Conservation (phyloP, 345 rosid genomes). For the Erucastrum elatum region DNA sequence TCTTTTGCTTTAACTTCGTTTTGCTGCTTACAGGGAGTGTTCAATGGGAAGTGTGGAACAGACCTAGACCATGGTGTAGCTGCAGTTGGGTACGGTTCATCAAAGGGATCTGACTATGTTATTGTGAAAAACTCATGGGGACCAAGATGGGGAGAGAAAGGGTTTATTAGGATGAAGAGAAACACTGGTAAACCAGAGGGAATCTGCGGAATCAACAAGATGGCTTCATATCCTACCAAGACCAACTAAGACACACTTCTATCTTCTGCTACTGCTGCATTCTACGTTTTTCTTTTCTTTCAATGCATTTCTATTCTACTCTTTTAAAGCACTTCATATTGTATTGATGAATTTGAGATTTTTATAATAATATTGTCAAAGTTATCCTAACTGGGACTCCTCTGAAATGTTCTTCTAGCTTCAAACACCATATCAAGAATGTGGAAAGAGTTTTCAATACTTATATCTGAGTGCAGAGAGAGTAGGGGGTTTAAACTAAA, state of each 20-base stretch:
- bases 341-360: slow-evolving; percentile 32
- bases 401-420: background rate
- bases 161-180: slow-evolving; percentile 75
- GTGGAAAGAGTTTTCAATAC: background rate
- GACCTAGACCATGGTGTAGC: slow-evolving; percentile 76
- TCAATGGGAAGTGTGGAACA: slow-evolving; percentile 66
- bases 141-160: slow-evolving; percentile 77
- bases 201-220: slow-evolving; percentile 76
- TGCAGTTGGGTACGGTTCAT: slow-evolving; percentile 81
- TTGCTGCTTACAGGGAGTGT: slow-evolving; percentile 62
- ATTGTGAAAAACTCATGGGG: slow-evolving; percentile 95
- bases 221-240: slow-evolving; percentile 86
- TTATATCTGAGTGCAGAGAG: slow-evolving; percentile 26
- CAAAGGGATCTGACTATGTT: slow-evolving; percentile 59
- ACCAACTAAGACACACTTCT: slow-evolving; percentile 6
- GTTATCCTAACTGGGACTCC: background rate
- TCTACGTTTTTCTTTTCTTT: background rate
- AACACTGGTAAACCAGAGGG: slow-evolving; percentile 80
- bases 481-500: slow-evolving; percentile 5
- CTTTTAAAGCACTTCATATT: slow-evolving; percentile 17
- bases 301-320: background rate
- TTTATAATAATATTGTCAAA: slow-evolving; percentile 24
- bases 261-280: background rate
- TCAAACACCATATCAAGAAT: slow-evolving; percentile 10
- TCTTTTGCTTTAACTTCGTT: background rate